phyloP scores from a whole-genome alignment of 1,139 yeast species.

The Hyphopichia fennica region DNA sequence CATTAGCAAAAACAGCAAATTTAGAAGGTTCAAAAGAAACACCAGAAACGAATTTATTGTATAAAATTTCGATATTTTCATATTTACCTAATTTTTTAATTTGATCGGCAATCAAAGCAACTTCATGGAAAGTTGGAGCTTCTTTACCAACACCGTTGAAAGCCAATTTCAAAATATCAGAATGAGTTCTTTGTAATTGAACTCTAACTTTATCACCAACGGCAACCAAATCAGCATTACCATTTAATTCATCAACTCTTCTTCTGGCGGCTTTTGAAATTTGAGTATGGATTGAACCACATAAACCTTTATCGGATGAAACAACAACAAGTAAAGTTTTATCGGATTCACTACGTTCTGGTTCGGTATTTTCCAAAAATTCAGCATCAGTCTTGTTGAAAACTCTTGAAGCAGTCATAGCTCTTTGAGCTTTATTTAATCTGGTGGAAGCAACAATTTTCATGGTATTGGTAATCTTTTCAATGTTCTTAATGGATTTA shows the following conservation, averaged over 20 bases:
- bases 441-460: constrained; percentile 98
- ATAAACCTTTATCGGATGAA: constrained; percentile 96
- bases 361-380: constrained; percentile 81
- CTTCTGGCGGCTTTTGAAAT: constrained; percentile 83
- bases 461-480: constrained; percentile 99
- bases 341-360: constrained; percentile 53
- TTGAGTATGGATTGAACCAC: constrained; percentile 98
- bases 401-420: constrained; percentile 86
- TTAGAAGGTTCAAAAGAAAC: constrained; percentile 86
- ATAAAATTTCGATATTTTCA: constrained; percentile 76
- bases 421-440: constrained; percentile 92
- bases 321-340: constrained; percentile 79
- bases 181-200: constrained; percentile 83
- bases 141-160: constrained; percentile 94
- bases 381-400: constrained; percentile 80
- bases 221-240: constrained; percentile 78
- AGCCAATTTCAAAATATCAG: constrained; percentile 67
- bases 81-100: constrained; percentile 68
- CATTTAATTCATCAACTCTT: constrained; percentile 57
- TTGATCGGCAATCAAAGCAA: constrained; percentile 85
- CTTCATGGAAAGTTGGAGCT: constrained; percentile 92
- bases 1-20: constrained; percentile 66
- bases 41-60: constrained; percentile 85
- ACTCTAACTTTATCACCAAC: constrained; percentile 93
- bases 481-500: constrained; percentile 97